Evolutionary conservation across 805 yeast genomes (phyloP).

Genomic region (Monosporozyma yasuniensis): DNA sequence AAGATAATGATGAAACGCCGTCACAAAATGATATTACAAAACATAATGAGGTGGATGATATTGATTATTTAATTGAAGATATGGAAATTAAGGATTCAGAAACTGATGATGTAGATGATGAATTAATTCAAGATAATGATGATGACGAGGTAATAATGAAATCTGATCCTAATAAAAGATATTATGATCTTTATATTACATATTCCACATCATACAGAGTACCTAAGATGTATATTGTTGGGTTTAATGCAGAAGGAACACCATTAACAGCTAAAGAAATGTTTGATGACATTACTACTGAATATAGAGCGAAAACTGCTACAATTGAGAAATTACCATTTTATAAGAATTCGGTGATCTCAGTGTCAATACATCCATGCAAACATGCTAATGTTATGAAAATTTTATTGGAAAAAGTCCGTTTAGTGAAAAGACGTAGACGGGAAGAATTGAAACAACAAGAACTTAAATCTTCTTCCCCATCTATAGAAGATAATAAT

Average conservation of each 20-base stretch:
- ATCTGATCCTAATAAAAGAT: constrained; percentile 40
- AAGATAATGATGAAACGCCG: constrained; percentile 16
- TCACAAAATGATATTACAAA: background rate
- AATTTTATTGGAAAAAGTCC: constrained; percentile 69
- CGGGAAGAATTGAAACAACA: constrained; percentile 36
- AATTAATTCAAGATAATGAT: constrained; percentile 24
- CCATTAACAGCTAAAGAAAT: constrained; percentile 82
- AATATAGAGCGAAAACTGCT: constrained; percentile 91
- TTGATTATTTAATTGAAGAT: constrained; percentile 23
- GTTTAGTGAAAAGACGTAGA: constrained; percentile 36
- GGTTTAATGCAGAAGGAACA: constrained; percentile 72
- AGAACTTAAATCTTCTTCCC: background rate
- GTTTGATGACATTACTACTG: constrained; percentile 91
- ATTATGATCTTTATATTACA: constrained; percentile 82
- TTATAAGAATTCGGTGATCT: constrained; percentile 47
- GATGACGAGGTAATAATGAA: constrained; percentile 33
- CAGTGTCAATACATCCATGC: constrained; percentile 93
- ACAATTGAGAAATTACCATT: constrained; percentile 92
- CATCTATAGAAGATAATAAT: constrained; percentile 31
- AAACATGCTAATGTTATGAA: constrained; percentile 92
- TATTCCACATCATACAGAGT: constrained; percentile 94
- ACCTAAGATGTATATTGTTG: constrained; percentile 87
- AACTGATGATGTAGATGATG: constrained; percentile 34
- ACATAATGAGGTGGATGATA: constrained; percentile 11
- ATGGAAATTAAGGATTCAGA: constrained; percentile 17